Evolutionary conservation across 2,329 filamentous ascomycete species (phyloP), one percentile per base, ranked within the genome.

Genomic region (Sporothrix brasiliensis): DNA sequence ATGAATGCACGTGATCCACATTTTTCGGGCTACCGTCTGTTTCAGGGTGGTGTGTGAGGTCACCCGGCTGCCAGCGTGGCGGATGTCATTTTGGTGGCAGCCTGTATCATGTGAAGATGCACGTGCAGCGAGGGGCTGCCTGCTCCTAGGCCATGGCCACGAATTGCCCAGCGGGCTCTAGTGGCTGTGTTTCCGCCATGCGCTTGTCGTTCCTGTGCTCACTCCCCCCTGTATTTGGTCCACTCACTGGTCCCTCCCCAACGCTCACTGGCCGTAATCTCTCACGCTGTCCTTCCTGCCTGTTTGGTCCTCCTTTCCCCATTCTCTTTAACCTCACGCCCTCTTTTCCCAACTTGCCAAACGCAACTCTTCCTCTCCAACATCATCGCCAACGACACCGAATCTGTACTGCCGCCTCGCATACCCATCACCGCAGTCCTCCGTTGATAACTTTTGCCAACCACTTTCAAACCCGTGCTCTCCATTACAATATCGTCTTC

Each of bases 101-200:
- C 53, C 44, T 67, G 39, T 21, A 65, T 72, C 71, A 72, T 69
- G 69, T 72, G 71, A 69, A 68, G 24, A 4, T 52, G 52, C 71
- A 72, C 71, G 71, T 72, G 71, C 60, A 30, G 21, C 21, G 49
- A 68, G 69, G 71, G 66, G 69, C 60, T 49, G 47, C 9, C 30
- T 19, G 16, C n/a, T n/a, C 19, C 13, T n/a, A 14, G 65, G 9
- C 44, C 24, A 27, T 50, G 49, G 9, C 2, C 19, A 19, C 19
- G 19, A 50, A 50, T 21, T 50, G 49, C 19, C 44, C 44, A 21
- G 44, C 21, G n/a, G 27, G 2, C 27, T 10, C 9, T 66, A 39
- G 63, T 69, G 67, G 67, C 67, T 68, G 67, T 47, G 21, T 69
- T 21, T 69, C 47, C 19, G n/a, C 44, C 41, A 39, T 60, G 53